Evolutionary conservation across 768 basidiomycete species (phyloP).

Genomic region (Agaricus blazei): DNA sequence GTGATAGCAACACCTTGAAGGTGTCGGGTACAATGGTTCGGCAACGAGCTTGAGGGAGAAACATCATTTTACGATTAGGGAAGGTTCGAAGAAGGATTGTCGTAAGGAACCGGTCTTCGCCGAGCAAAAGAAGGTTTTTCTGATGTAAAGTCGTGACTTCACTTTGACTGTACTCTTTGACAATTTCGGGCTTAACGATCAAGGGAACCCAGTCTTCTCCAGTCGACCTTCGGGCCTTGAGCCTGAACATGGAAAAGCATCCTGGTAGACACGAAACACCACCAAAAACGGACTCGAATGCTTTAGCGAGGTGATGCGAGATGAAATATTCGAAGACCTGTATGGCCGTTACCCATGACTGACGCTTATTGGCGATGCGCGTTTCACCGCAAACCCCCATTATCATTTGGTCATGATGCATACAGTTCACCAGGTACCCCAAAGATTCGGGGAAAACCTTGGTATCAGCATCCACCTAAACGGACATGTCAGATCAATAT

Average conservation of each 20-base stretch:
- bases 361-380: conserved; percentile 95
- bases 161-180: conserved; percentile 93
- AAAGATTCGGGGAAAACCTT: conserved; percentile 91
- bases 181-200: conserved; percentile 94
- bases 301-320: conserved; percentile 96
- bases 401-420: conserved; percentile 98
- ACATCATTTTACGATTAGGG: conserved; percentile 99
- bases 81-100: conserved; percentile 95
- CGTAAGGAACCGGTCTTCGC: conserved; percentile 98
- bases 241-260: conserved; percentile 99
- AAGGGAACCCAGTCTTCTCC: conserved; percentile 98
- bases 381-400: conserved; percentile 99
- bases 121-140: conserved; percentile 93
- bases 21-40: conserved; percentile 96
- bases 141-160: conserved; percentile 94
- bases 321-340: conserved; percentile 99
- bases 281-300: conserved; percentile 98
- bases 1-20: conserved; percentile 88
- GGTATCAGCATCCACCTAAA: conserved; percentile 96
- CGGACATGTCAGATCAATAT: background rate
- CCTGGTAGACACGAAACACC: conserved; percentile 99
- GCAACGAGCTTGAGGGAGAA: conserved; percentile 92
- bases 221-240: conserved; percentile 83
- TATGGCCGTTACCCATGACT: conserved; percentile 97
- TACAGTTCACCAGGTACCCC: conserved; percentile 89